These are phyloP conservation scores for Aphanomyces invadans DNA, from an alignment of 352 stramenopile genomes.

Conservation along the genomic window DNA sequence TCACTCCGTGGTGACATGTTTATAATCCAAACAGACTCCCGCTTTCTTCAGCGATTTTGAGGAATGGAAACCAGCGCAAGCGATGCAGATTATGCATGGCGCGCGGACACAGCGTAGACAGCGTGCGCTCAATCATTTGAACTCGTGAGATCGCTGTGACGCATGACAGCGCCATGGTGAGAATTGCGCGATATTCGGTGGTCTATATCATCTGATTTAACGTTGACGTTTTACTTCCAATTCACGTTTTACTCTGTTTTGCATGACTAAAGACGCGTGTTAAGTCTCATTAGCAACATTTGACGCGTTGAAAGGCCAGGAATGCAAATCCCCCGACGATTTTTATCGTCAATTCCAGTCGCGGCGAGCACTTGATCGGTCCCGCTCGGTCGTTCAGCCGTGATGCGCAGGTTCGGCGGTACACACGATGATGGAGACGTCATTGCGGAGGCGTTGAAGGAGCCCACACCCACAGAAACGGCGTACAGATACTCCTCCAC, in stretches of 20 bases:
- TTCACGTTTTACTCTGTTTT: neutral
- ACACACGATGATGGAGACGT: too few relatives aligned
- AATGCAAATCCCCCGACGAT: neutral
- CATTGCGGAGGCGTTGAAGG: neutral
- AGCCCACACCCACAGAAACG: neutral
- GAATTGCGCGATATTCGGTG: neutral
- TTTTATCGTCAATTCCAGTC: too few relatives aligned
- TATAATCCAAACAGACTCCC: too few relatives aligned
- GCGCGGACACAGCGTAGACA: too few relatives aligned
- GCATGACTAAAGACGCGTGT: neutral
- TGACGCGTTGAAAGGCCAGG: neutral
- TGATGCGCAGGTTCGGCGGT: too few relatives aligned
- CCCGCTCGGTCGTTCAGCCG: neutral
- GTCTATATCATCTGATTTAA: neutral
- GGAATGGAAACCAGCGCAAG: too few relatives aligned
- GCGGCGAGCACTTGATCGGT: neutral
- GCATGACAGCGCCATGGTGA: too few relatives aligned
- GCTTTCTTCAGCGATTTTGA: too few relatives aligned
- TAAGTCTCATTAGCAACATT: neutral
- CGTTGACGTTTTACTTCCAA: neutral
- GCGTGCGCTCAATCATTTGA: too few relatives aligned
- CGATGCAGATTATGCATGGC: too few relatives aligned
- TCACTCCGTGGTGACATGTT: too few relatives aligned
- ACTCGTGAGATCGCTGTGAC: too few relatives aligned
- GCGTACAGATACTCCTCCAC: neutral